A percentile compares a stretch with the other conserved stretches of the same genome.
These are phyloP conservation scores for Amylocarpus encephaloides DNA, from an alignment of 2,329 filamentous ascomycete genomes.

Conservation along the genomic window DNA sequence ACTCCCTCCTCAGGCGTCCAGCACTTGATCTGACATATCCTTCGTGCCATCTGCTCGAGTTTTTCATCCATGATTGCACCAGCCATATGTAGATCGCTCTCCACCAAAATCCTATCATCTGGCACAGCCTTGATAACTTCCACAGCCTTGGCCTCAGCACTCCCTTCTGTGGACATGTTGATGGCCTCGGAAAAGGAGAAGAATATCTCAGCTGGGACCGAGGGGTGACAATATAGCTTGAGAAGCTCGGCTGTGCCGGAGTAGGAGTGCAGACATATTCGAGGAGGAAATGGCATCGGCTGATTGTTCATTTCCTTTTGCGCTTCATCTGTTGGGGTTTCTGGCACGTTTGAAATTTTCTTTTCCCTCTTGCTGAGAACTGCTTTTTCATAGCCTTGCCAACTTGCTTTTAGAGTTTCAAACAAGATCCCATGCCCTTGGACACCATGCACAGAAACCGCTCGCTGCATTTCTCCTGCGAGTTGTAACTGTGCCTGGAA, in stretches of 20 bases:
- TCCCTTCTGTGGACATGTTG: slow-evolving; percentile 58
- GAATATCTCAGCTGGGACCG: slow-evolving; percentile 70
- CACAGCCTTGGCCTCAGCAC: slow-evolving; percentile 33
- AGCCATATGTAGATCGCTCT: slow-evolving; percentile 84
- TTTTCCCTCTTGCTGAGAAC: slow-evolving; percentile 54
- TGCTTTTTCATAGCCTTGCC: slow-evolving; percentile 63
- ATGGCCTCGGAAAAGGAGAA: slow-evolving; percentile 84
- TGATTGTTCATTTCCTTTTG: slow-evolving; percentile 29
- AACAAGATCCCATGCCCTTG: slow-evolving; percentile 53
- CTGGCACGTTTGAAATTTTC: slow-evolving; percentile 37
- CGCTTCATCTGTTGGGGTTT: slow-evolving; percentile 29
- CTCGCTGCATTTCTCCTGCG: slow-evolving; percentile 61
- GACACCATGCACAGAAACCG: slow-evolving; percentile 71
- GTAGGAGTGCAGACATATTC: slow-evolving; percentile 92
- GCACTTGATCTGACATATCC: slow-evolving; percentile 68
- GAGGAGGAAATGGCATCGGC: slow-evolving; percentile 67
- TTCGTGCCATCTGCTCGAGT: slow-evolving; percentile 69
- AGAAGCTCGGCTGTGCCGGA: slow-evolving; percentile 71
- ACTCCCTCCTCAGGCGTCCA: slow-evolving; percentile 73
- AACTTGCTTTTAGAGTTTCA: slow-evolving; percentile 57
- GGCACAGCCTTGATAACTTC: slow-evolving; percentile 68
- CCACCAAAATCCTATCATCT: slow-evolving; percentile 71
- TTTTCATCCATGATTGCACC: slow-evolving; percentile 73
- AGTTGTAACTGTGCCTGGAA: slow-evolving; percentile 63
- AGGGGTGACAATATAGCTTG: slow-evolving; percentile 67